These are phyloP conservation scores for Rostrohypoxylon terebratum DNA, from an alignment of 495 filamentous ascomycete species.

Conservation along the genomic window DNA sequence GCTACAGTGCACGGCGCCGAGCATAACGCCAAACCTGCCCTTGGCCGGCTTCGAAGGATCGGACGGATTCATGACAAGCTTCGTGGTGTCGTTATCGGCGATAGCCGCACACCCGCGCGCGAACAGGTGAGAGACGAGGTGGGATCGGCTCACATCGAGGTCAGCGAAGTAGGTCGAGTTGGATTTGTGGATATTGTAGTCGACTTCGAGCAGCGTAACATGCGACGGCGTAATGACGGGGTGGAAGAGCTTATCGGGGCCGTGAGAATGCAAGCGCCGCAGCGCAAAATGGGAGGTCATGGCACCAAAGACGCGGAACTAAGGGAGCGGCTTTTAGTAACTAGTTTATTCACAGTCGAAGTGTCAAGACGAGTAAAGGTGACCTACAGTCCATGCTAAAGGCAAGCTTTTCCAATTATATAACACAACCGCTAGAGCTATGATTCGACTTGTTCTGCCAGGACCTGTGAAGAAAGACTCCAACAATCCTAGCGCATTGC, in stretches of 20 bases:
- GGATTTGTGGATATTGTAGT: slow-evolving; percentile 88
- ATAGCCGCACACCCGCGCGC: slow-evolving; percentile 58
- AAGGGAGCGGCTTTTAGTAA: slow-evolving; percentile 10
- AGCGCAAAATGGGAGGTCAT: slow-evolving; percentile 68
- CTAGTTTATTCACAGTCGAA: background rate
- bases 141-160: slow-evolving; percentile 76
- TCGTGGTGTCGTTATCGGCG: slow-evolving; percentile 55
- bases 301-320: slow-evolving; percentile 73
- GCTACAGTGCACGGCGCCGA: slow-evolving; percentile 73
- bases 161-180: slow-evolving; percentile 88
- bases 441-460: slow-evolving; percentile 59
- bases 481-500: slow-evolving; percentile 52
- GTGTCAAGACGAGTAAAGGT: background rate
- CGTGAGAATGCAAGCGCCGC: slow-evolving; percentile 51
- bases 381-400: slow-evolving; percentile 77
- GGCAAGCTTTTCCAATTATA: slow-evolving; percentile 80
- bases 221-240: slow-evolving; percentile 70
- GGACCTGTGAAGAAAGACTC: slow-evolving; percentile 62
- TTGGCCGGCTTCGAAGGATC: slow-evolving; percentile 46
- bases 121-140: slow-evolving; percentile 67
- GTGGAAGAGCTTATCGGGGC: slow-evolving; percentile 69
- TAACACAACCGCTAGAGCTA: slow-evolving; percentile 65
- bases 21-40: slow-evolving; percentile 67
- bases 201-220: slow-evolving; percentile 73
- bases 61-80: slow-evolving; percentile 57